Percentiles rank a stretch among this genome's conserved stretches.
These are phyloP conservation scores for Annulohypoxylon stygium DNA, from an alignment of 495 filamentous ascomycete genomes.

Conservation along the genomic window DNA sequence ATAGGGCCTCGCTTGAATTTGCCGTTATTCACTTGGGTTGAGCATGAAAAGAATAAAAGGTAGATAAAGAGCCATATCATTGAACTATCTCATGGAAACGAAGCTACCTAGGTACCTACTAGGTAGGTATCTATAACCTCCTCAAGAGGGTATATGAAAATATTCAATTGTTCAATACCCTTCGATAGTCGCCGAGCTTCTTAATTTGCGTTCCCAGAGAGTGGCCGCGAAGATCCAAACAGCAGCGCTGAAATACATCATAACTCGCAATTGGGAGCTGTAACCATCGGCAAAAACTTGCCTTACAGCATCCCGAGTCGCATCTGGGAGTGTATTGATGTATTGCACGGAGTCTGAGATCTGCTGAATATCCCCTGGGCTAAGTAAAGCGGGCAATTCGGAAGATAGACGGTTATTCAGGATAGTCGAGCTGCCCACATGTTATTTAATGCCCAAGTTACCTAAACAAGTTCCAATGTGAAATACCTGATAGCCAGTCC, in stretches of 20 bases:
- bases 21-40: neutral
- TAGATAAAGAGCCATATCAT: neutral
- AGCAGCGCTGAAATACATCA: slow-evolving; percentile 40
- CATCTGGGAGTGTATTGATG: slow-evolving; percentile 29
- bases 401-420: slow-evolving; percentile 40
- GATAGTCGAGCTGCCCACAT: slow-evolving; percentile 27
- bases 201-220: slow-evolving; percentile 38
- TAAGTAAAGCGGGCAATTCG: slow-evolving; percentile 22
- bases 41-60: neutral
- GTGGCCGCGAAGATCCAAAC: slow-evolving; percentile 32
- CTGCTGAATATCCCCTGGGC: slow-evolving; percentile 22
- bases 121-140: neutral
- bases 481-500: slow-evolving; percentile 51
- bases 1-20: neutral
- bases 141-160: neutral
- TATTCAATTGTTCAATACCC: slow-evolving; percentile 25
- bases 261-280: slow-evolving; percentile 27
- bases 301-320: slow-evolving; percentile 31
- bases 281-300: slow-evolving; percentile 38
- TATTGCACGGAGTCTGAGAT: slow-evolving; percentile 36
- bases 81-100: neutral
- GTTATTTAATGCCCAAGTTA: neutral
- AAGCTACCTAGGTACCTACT: too few species aligned
- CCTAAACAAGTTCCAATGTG: neutral
- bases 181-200: slow-evolving; percentile 32